Percentiles rank a stretch among this genome's conserved stretches.
Evolutionary conservation across 2,329 filamentous ascomycete genomes (phyloP).

Genomic region (Zalaria obscura): DNA sequence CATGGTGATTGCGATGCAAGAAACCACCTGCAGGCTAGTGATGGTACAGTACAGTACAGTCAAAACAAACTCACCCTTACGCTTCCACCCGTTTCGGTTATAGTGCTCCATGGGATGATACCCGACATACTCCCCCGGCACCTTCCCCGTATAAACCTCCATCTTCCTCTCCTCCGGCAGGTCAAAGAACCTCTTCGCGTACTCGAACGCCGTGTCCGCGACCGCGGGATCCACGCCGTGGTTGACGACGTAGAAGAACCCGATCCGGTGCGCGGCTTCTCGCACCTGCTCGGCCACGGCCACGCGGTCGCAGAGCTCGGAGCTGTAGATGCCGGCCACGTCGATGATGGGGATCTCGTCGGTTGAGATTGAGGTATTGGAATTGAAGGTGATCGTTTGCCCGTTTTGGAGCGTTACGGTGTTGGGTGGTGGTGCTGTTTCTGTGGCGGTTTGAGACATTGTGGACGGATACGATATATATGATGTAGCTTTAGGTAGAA

Average conservation of each 20-base stretch:
- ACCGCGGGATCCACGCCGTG: neutral
- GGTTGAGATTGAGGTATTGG: too few species aligned
- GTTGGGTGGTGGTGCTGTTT: too few species aligned
- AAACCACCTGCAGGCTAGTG: too few species aligned
- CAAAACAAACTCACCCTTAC: neutral
- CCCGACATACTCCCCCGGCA: conserved; percentile 21
- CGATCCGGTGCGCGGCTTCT: conserved; percentile 25
- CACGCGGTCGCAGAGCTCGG: conserved; percentile 19
- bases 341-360: conserved; percentile 22
- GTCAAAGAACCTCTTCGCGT: conserved; percentile 23
- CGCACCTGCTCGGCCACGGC: conserved; percentile 26
- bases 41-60: too few species aligned
- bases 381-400: too few species aligned
- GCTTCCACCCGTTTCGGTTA: neutral
- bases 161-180: conserved; percentile 31
- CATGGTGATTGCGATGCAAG: too few species aligned
- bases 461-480: too few species aligned
- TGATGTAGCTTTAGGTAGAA: too few species aligned
- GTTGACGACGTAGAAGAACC: conserved; percentile 29
- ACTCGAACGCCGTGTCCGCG: too few species aligned
- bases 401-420: too few species aligned
- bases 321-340: conserved; percentile 24
- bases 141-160: conserved; percentile 28
- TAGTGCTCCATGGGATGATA: conserved; percentile 16
- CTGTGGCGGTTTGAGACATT: too few species aligned